Evolutionary conservation across 805 yeast genomes (phyloP).

Genomic region (Diddensiella transvaalensis): DNA sequence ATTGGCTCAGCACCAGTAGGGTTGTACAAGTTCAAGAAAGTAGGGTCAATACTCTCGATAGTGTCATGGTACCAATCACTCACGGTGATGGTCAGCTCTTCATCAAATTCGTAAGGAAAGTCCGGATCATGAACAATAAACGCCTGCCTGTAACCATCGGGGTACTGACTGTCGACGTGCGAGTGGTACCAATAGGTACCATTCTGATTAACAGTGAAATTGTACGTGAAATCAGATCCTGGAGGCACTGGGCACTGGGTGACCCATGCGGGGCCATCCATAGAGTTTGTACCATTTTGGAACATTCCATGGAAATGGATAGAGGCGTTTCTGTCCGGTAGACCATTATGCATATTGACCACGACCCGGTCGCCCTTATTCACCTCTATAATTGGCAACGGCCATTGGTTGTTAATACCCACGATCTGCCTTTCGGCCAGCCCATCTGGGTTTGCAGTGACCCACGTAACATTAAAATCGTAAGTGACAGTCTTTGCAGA

Average conservation of each 20-base stretch:
- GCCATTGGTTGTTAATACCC: constrained; percentile 68
- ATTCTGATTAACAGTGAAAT: constrained; percentile 82
- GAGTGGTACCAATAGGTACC: constrained; percentile 99
- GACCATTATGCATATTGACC: constrained; percentile 71
- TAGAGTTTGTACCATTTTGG: constrained; percentile 66
- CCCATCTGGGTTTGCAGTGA: constrained; percentile 56
- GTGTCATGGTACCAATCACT: constrained; percentile 86
- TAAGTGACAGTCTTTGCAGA: constrained; percentile 28
- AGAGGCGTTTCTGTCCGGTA: constrained; percentile 64
- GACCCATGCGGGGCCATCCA: constrained; percentile 90
- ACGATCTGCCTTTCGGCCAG: constrained; percentile 47
- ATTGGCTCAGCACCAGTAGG: constrained; percentile 99
- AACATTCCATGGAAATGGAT: constrained; percentile 94
- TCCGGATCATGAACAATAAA: constrained; percentile 70
- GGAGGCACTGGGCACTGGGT: constrained; percentile 93
- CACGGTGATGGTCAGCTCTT: constrained; percentile 64
- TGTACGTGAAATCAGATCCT: constrained; percentile 58
- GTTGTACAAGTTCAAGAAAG: constrained; percentile 68
- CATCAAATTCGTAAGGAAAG: constrained; percentile 63
- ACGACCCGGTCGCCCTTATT: constrained; percentile 75
- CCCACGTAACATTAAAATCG: constrained; percentile 39
- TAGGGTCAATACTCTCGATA: constrained; percentile 46
- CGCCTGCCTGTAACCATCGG: constrained; percentile 67
- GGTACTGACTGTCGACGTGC: constrained; percentile 83
- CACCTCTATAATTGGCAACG: constrained; percentile 81